Evolutionary conservation across 169 alveolate species (phyloP), one percentile per base, ranked within the genome.

Genomic region (Plasmodium yoelii): DNA sequence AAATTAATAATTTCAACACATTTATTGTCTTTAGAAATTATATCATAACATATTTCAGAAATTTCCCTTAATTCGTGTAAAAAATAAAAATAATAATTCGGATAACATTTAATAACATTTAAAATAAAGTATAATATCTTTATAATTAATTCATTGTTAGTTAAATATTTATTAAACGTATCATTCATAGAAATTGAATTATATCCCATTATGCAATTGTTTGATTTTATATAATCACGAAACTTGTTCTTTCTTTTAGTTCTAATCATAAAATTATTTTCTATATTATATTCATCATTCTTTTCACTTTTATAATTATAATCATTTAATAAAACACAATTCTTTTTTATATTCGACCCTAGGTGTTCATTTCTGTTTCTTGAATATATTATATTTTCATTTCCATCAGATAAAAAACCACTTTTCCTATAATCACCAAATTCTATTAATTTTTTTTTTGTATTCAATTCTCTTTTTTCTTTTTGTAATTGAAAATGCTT

Each of bases 1-100:
- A 82, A 28, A 65, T 67, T 22, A 34, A 82, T 26, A 12, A 82
- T 46, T 53, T 82, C 44, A 42, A 82, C 15, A 49, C 84, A 82
- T 5, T 82, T 82, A 42, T 47, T 67, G 68, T 82, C 82, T 24
- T 82, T 82, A 13, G 68, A 82, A 39, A 82, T 82, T 26, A 82
- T 18, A n/a, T 82, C 90, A 44, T 67, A 67, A 65, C 72, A 82
- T 55, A 82, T 65, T 59, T 82, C 57, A 24, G 56, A 34, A 22
- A 82, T 82, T 2, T 46, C 68, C 56, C 22, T 68, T 82, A 82
- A 49, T 42, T 82, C 90, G 19, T 70, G 55, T 44, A 82, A 67
- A 53, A 82, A 28, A 5, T 67, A 47, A 9, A 22, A 24, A 9
- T 82, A 55, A 42, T 28, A 7, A 82, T 61, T 42, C 12, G 77